Evolutionary conservation across 2,329 filamentous ascomycete species (phyloP).

Genomic region (Diaporthe humulicola): DNA sequence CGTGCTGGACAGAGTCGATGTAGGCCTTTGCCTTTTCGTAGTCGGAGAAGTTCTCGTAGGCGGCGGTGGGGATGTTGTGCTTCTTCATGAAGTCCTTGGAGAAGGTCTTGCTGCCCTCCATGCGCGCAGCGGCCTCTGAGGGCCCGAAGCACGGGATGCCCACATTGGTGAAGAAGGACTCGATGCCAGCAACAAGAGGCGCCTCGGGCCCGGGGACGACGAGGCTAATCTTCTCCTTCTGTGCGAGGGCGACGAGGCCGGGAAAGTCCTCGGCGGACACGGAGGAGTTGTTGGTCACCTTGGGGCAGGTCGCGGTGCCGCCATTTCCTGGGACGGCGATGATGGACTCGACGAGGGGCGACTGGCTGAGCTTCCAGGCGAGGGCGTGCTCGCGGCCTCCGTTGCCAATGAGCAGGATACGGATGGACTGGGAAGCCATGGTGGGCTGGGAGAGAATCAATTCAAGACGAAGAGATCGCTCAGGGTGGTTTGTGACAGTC

Average conservation of each 20-base stretch:
- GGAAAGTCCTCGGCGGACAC: conserved; percentile 84
- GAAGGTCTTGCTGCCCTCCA: conserved; percentile 98
- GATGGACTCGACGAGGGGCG: conserved; percentile 82
- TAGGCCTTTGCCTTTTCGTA: conserved; percentile 81
- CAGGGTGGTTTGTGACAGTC: conserved; percentile 16
- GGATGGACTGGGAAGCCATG: conserved; percentile 56
- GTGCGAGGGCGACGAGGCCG: conserved; percentile 80
- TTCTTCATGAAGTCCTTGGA: conserved; percentile 98
- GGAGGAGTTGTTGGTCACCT: conserved; percentile 78
- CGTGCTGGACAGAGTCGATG: conserved; percentile 77
- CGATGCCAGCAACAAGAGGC: conserved; percentile 92
- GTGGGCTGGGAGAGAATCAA: conserved; percentile 8
- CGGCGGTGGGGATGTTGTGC: conserved; percentile 89
- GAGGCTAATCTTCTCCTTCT: conserved; percentile 80
- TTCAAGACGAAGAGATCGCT: neutral
- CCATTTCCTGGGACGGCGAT: conserved; percentile 84
- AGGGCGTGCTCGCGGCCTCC: conserved; percentile 95
- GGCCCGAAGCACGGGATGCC: conserved; percentile 90
- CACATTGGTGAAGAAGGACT: conserved; percentile 81
- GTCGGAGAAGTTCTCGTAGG: conserved; percentile 88
- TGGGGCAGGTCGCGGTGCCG: conserved; percentile 79
- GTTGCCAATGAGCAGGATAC: conserved; percentile 90
- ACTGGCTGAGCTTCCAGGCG: conserved; percentile 93
- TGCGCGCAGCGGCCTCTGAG: conserved; percentile 82
- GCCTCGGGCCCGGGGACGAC: conserved; percentile 93